phyloP scores from a whole-genome alignment of 805 yeast species.

The Yamadazyma endophytica region DNA sequence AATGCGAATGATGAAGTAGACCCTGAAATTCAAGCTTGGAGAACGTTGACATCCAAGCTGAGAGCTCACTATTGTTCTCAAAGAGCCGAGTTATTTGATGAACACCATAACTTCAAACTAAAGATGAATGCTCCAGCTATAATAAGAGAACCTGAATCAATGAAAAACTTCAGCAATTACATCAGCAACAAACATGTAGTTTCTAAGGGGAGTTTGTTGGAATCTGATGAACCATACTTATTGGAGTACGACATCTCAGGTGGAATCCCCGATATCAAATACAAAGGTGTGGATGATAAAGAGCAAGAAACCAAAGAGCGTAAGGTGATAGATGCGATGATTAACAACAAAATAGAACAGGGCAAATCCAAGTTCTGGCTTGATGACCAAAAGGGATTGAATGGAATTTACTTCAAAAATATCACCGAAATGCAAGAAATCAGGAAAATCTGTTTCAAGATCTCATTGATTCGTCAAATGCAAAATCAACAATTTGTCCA shows the following conservation, averaged over 20 bases:
- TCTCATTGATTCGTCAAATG: slow-evolving; percentile 82
- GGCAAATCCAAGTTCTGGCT: slow-evolving; percentile 26
- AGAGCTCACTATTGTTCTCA: slow-evolving; percentile 71
- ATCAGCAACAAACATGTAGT: slow-evolving; percentile 35
- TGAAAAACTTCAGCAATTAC: slow-evolving; percentile 57
- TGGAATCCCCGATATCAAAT: slow-evolving; percentile 65
- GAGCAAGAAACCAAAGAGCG: slow-evolving; percentile 38
- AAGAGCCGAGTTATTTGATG: slow-evolving; percentile 62
- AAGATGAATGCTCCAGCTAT: slow-evolving; percentile 69
- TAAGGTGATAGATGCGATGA: slow-evolving; percentile 28
- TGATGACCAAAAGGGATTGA: slow-evolving; percentile 52
- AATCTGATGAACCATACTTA: slow-evolving; percentile 58
- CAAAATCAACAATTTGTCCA: slow-evolving; percentile 78
- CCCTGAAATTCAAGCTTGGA: slow-evolving; percentile 80
- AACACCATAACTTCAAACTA: slow-evolving; percentile 42
- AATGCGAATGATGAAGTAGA: slow-evolving; percentile 64
- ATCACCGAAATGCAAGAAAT: slow-evolving; percentile 82
- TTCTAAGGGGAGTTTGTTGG: slow-evolving; percentile 43
- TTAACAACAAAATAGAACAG: slow-evolving; percentile 17
- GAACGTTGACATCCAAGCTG: slow-evolving; percentile 70
- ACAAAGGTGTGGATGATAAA: slow-evolving; percentile 45
- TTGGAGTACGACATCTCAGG: slow-evolving; percentile 84
- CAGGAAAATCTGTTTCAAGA: slow-evolving; percentile 81
- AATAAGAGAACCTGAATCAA: slow-evolving; percentile 58
- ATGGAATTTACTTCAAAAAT: slow-evolving; percentile 57